A percentile compares a stretch with the other conserved stretches of the same genome.
phyloP scores from a whole-genome alignment of 2,329 filamentous ascomycete species.

The Monosporascus sp. region DNA sequence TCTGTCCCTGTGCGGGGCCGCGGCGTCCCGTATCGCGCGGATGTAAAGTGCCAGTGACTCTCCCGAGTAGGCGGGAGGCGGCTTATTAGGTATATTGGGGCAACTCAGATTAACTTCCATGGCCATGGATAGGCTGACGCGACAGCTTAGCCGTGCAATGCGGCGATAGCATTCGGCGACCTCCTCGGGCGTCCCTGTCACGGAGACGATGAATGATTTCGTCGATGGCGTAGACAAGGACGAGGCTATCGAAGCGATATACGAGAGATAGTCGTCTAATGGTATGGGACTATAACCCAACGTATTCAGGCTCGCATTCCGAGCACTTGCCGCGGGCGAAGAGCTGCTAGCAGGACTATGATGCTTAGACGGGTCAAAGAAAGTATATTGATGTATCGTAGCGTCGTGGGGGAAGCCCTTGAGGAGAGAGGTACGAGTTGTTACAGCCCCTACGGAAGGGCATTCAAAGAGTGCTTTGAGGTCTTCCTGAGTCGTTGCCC shows the following conservation, averaged over 20 bases:
- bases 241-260: conserved; percentile 42
- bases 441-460: conserved; percentile 64
- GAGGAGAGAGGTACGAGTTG: conserved; percentile 64
- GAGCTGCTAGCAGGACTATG: not conserved
- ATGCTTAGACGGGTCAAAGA: conserved; percentile 48
- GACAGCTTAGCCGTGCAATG: conserved; percentile 29
- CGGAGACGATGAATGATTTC: conserved; percentile 64
- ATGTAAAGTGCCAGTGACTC: conserved; percentile 51
- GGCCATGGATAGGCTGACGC: conserved; percentile 45
- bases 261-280: conserved; percentile 53
- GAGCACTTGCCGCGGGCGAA: conserved; percentile 5
- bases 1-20: not conserved
- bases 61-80: conserved; percentile 65
- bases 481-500: conserved; percentile 63
- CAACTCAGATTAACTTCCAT: conserved; percentile 77
- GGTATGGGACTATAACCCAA: conserved; percentile 67
- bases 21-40: conserved; percentile 30
- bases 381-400: conserved; percentile 56
- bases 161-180: conserved; percentile 50
- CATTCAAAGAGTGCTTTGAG: conserved; percentile 56
- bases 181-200: conserved; percentile 59
- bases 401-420: conserved; percentile 59
- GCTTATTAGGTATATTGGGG: conserved; percentile 64
- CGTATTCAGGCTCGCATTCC: conserved; percentile 56
- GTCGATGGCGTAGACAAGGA: not conserved